Evolutionary conservation across 805 yeast species (phyloP).

Genomic region (Candida saitoana): DNA sequence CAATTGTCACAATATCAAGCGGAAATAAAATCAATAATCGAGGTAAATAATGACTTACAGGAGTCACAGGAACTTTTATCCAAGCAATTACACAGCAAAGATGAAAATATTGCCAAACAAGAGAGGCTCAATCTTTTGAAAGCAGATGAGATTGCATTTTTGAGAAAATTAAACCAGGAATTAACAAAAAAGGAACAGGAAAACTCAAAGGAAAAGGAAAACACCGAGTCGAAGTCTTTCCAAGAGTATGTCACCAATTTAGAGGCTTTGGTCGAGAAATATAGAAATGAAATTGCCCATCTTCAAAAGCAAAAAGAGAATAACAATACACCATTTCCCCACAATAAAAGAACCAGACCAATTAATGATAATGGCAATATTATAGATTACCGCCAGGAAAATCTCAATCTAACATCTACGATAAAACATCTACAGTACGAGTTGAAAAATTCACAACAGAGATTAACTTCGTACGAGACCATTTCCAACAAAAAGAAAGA

Average conservation of each 20-base stretch:
- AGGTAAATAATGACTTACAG: constrained; percentile 7
- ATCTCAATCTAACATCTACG: constrained; percentile 32
- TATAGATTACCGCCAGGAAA: constrained; percentile 27
- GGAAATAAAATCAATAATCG: constrained; percentile 11
- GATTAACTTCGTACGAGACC: constrained; percentile 23
- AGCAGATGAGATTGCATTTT: constrained; percentile 53
- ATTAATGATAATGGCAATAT: neutral
- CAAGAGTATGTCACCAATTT: constrained; percentile 37
- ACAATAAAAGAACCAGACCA: constrained; percentile 20
- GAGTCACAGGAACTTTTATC: constrained; percentile 13
- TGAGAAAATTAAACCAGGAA: constrained; percentile 46
- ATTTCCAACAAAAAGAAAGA: constrained; percentile 18
- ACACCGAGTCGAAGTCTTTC: constrained; percentile 25
- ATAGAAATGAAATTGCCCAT: constrained; percentile 30
- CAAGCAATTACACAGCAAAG: constrained; percentile 11
- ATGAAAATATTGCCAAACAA: constrained; percentile 29
- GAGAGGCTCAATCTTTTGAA: constrained; percentile 51
- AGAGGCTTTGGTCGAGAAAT: constrained; percentile 50
- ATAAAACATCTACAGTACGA: constrained; percentile 34
- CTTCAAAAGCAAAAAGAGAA: constrained; percentile 8
- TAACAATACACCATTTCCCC: constrained; percentile 11
- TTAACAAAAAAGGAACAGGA: constrained; percentile 14
- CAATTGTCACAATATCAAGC: constrained; percentile 10
- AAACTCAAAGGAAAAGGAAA: constrained; percentile 23
- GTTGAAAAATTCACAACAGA: constrained; percentile 31